These are phyloP conservation scores for Brassica incana DNA, from an alignment of 345 rosid genomes.

Conservation along the genomic window DNA sequence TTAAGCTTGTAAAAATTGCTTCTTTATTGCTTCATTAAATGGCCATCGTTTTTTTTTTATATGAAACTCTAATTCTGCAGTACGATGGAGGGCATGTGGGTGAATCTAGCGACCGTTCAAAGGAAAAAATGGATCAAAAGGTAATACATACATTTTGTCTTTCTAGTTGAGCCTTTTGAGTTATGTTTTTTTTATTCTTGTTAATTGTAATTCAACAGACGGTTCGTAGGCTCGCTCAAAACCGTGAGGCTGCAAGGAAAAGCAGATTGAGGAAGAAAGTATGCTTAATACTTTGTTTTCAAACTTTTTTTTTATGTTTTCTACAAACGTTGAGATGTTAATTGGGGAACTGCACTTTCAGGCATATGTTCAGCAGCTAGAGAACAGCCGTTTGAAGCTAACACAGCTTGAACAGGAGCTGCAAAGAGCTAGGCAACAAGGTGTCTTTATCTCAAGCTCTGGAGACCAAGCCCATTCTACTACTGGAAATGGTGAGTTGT, in stretches of 20 bases:
- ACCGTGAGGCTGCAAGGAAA: slow-evolving; percentile 99
- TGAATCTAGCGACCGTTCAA: slow-evolving; percentile 94
- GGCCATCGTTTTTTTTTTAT: not conserved
- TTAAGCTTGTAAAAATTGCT: slow-evolving; percentile 33
- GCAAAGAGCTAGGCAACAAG: slow-evolving; percentile 97
- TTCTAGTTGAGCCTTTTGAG: slow-evolving; percentile 11
- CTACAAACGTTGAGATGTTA: slow-evolving; percentile 12
- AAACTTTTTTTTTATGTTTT: not conserved
- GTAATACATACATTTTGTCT: slow-evolving; percentile 36
- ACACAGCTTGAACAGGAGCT: slow-evolving; percentile 96
- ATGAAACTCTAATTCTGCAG: slow-evolving; percentile 45
- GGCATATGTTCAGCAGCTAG: slow-evolving; percentile 97
- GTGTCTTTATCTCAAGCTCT: slow-evolving; percentile 77
- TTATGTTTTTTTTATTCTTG: slow-evolving; percentile 3
- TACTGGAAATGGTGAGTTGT: slow-evolving; percentile 71
- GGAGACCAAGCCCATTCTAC: slow-evolving; percentile 86
- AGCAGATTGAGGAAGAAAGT: slow-evolving; percentile 94
- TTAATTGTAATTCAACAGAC: slow-evolving; percentile 52
- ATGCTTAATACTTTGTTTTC: slow-evolving; percentile 2
- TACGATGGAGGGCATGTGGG: slow-evolving; percentile 55
- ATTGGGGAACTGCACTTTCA: slow-evolving; percentile 28
- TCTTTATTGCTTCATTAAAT: not conserved
- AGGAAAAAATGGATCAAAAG: slow-evolving; percentile 93
- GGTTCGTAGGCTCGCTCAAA: slow-evolving; percentile 93
- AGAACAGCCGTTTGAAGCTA: slow-evolving; percentile 85